These are phyloP conservation scores for Puccinellia tenuiflora DNA, from an alignment of 176 grass and related monocot species.

Conservation along the genomic window DNA sequence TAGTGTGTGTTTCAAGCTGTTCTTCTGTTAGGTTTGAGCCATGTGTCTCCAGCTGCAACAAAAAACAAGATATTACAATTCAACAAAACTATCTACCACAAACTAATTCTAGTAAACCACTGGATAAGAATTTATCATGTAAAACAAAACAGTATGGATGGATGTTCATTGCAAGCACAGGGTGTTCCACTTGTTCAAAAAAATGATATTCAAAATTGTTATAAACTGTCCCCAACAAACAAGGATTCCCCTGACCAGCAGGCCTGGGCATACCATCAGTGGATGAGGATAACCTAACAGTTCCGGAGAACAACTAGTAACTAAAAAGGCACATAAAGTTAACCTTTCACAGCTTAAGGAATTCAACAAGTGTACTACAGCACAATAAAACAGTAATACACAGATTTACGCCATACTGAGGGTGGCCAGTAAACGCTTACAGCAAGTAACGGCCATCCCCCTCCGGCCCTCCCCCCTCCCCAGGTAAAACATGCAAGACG, in stretches of 20 bases:
- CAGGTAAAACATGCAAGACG: background rate
- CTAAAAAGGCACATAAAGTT: background rate
- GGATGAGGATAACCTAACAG: background rate
- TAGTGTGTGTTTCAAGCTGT: slow-evolving; percentile 95
- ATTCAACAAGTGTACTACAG: background rate
- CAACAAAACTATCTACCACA: background rate
- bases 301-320: background rate
- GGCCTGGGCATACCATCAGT: background rate
- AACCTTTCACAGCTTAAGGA: background rate
- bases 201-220: background rate
- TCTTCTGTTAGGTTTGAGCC: slow-evolving; percentile 90
- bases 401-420: background rate
- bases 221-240: background rate
- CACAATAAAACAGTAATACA: background rate
- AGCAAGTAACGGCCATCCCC: background rate
- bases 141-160: background rate
- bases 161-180: background rate
- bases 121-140: background rate
- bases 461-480: background rate
- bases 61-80: slow-evolving; percentile 32
- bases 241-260: background rate
- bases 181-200: background rate
- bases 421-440: background rate
- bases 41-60: slow-evolving; percentile 86
- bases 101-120: background rate